phyloP scores from a whole-genome alignment of 495 filamentous ascomycete species.

The Saxophila tyrrhenica region DNA sequence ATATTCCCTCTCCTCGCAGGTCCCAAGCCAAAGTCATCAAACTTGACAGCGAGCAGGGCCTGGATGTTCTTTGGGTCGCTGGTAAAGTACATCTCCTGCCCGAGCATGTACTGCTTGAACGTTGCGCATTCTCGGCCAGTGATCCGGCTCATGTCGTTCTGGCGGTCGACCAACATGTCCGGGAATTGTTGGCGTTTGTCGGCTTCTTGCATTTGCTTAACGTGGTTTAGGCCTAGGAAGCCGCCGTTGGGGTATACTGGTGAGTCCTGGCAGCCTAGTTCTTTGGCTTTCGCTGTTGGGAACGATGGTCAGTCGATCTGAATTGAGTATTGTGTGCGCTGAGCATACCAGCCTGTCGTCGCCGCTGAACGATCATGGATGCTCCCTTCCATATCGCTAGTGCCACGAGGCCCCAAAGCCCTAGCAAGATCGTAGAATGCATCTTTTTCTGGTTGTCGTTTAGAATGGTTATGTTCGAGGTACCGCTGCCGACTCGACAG shows the following conservation, averaged over 20 bases:
- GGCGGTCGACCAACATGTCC: conserved; percentile 14
- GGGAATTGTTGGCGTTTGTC: conserved; percentile 19
- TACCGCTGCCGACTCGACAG: too few species aligned
- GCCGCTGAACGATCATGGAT: not conserved
- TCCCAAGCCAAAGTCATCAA: conserved; percentile 52
- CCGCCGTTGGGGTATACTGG: conserved; percentile 3
- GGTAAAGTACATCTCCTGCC: conserved; percentile 38
- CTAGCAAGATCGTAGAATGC: conserved; percentile 5
- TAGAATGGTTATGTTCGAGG: too few species aligned
- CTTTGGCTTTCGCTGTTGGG: conserved; percentile 10
- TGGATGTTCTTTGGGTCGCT: conserved; percentile 79
- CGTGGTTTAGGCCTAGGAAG: conserved; percentile 18
- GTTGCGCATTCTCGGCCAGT: conserved; percentile 12
- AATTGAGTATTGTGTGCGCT: not conserved
- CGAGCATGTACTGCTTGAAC: conserved; percentile 1
- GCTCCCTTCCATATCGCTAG: conserved; percentile 4
- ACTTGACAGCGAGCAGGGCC: conserved; percentile 70
- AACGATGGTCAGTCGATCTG: not conserved
- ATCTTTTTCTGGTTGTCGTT: not conserved
- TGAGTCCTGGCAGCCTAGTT: conserved; percentile 19
- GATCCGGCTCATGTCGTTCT: conserved; percentile 6
- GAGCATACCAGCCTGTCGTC: conserved; percentile 5
- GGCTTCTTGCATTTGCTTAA: conserved; percentile 14
- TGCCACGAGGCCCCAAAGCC: conserved; percentile 1
- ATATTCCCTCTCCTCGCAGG: conserved; percentile 21